Base-by-base conservation (phyloP, 2,329 filamentous ascomycete genomes). In the Beauveria asiatica region DNA sequence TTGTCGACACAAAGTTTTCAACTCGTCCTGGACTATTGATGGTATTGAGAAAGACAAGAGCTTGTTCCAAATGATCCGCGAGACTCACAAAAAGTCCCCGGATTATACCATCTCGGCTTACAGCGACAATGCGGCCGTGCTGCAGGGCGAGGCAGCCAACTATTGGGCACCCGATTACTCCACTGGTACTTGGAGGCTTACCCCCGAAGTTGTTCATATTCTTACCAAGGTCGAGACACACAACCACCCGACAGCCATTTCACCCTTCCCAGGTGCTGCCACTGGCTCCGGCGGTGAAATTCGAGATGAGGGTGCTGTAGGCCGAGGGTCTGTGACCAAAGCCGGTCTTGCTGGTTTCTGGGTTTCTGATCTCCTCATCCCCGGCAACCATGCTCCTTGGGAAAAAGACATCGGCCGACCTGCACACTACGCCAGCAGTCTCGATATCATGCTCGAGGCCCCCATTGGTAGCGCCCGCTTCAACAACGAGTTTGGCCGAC, bases 391-490 rank as follows among this genome's bases (percentile, higher is more conserved):
- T 63, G 85, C 89, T 63, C 91, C 92, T 1, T 99, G 94, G 94
- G 94, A 99, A 73, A 77, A 90, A 37, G 89, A 97, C 69, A 83
- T 96, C 60, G 94, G 94, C 54, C 92, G 89, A 70, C 94, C 94
- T 5, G 83, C 85, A 49, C 94, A 99, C 74, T 94, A 96, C 69
- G 92, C 94, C 21, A 96, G 90, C 76, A 92, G 89, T 75, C 78
- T 97, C 42, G 92, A 97, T 70, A 97, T 99, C 67, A 97, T 99
- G 93, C 80, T 97, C 11, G 93, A 99, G 72, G 94, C 92, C 0
- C 94, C 94, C 0, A 94, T 99, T 67, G 94, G 94, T 41, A 94
- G 90, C 67, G 94, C 94, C 55, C 86, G 90, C 21, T 97, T 96
- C 80, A 97, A 97, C 79, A 99, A 99, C 70, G 94, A 97, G 70